Evolutionary conservation across 169 alveolate species (phyloP).

Genomic region (Theileria annulata): DNA sequence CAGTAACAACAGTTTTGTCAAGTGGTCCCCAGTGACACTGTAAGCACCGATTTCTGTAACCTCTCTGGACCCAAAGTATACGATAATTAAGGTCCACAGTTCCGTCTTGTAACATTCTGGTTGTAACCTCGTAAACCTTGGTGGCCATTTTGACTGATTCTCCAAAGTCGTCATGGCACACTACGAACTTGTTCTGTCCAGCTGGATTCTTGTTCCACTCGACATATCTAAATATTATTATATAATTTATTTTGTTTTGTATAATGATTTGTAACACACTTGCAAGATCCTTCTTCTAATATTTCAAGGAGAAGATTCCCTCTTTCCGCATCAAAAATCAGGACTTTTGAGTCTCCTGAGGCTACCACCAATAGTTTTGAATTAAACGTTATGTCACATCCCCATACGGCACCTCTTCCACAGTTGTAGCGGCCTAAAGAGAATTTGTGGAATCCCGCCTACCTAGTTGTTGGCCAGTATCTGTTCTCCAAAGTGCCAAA

Average conservation of each 20-base stretch:
- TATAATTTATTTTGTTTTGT: background rate
- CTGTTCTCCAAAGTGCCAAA: conserved; percentile 79
- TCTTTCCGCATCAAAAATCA: conserved; percentile 78
- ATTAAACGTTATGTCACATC: conserved; percentile 84
- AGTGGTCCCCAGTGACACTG: conserved; percentile 89
- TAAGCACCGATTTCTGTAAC: conserved; percentile 68
- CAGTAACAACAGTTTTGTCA: conserved; percentile 82
- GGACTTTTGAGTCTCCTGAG: conserved; percentile 83
- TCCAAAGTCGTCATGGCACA: conserved; percentile 83
- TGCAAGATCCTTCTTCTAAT: conserved; percentile 80
- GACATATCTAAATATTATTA: conserved; percentile 73
- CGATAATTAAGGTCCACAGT: conserved; percentile 28
- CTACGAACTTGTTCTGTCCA: conserved; percentile 80
- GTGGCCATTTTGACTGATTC: conserved; percentile 70
- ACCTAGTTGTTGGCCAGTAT: conserved; percentile 83
- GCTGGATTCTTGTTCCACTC: conserved; percentile 85
- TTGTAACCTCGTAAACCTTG: conserved; percentile 75
- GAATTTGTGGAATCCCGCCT: background rate
- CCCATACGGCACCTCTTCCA: conserved; percentile 87
- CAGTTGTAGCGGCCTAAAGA: conserved; percentile 82
- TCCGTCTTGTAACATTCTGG: conserved; percentile 47
- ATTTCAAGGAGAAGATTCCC: conserved; percentile 78
- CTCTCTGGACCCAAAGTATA: conserved; percentile 66
- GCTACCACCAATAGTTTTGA: conserved; percentile 80
- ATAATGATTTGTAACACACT: conserved; percentile 72